Conservation (phyloP, 345 rosid genomes). For the Draba incana region DNA sequence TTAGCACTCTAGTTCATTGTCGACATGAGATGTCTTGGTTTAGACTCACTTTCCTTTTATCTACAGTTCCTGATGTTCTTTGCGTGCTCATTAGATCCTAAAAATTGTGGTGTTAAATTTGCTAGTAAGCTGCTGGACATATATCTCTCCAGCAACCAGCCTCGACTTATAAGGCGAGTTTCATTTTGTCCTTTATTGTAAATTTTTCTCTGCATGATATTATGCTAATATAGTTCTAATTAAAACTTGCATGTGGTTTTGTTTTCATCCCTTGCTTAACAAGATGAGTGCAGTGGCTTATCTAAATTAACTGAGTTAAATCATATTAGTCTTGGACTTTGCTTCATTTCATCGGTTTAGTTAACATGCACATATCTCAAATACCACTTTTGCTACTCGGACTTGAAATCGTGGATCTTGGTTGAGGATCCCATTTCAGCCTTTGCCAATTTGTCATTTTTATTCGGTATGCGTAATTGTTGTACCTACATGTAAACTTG, state of each 20-base stretch:
- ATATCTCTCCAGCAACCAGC: conserved; percentile 46
- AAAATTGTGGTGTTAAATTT: conserved; percentile 67
- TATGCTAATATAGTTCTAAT: neutral
- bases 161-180: conserved; percentile 54
- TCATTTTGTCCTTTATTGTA: conserved; percentile 2
- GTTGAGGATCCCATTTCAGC: too few relatives aligned
- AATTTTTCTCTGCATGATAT: neutral
- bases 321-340: too few relatives aligned
- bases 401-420: too few relatives aligned
- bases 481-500: too few relatives aligned
- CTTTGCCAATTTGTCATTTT: too few relatives aligned
- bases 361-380: too few relatives aligned
- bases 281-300: conserved; percentile 89
- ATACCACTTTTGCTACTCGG: too few relatives aligned
- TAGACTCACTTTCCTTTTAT: neutral
- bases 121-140: conserved; percentile 54
- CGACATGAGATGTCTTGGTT: too few relatives aligned
- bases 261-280: conserved; percentile 17
- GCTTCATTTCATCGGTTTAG: too few relatives aligned
- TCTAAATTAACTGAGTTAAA: conserved; percentile 36
- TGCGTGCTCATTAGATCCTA: conserved; percentile 77
- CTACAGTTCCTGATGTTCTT: conserved; percentile 84
- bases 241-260: neutral
- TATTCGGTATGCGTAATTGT: too few relatives aligned
- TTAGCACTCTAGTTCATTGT: too few relatives aligned